Evolutionary conservation across 2,329 filamentous ascomycete species (phyloP), one percentile per base, ranked within the genome.

Genomic region (Paecilomyces sp.): DNA sequence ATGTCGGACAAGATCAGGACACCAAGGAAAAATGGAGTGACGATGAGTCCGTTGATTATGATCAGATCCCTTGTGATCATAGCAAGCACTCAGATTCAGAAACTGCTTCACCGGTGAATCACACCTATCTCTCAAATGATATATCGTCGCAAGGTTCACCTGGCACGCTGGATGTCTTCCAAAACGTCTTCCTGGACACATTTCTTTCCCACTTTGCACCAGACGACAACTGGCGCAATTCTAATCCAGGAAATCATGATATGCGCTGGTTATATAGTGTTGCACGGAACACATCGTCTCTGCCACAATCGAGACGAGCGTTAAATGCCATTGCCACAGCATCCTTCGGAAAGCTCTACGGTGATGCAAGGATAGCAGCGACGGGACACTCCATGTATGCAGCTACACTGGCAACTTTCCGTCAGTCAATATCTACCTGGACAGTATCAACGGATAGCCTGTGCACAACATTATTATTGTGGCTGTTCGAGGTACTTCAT

Each of bases 401-500:
- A 22, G 55, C 55, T 9, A 57, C 25, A 2, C 41, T 57, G 34
- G 31, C 5, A 15, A 41, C 24, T 8, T 28, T 57, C 13, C 55
- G 33, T 22, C 36, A 24, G 5, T 25, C 22, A 7, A 24, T 57
- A 3, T 30, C 55, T 13, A 34, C 22, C 22, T 11, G 24, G 15
- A 24, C 55, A 41, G 28, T n/a, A 13, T 57, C 55, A 28, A 57
- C 55, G n/a, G 55, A 57, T 30, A 57, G 22, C 22, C 31, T 57
- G 6, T 57, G 31, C 24, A 57, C 31, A 6, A 36, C 34, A 7
- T 18, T 57, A 36, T 15, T 24, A n/a, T 24, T 57, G 11, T 41
- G 34, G 31, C 18, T 57, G 2, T 57, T 57, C 28, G 55, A 57
- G 55, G 55, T 57, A 57, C 24, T 15, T 57, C 8, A 30, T 25